Evolutionary conservation across 1,284 basidiomycete genomes (phyloP), one percentile per base, ranked within the genome.

Genomic region (Ustilago esculenta): DNA sequence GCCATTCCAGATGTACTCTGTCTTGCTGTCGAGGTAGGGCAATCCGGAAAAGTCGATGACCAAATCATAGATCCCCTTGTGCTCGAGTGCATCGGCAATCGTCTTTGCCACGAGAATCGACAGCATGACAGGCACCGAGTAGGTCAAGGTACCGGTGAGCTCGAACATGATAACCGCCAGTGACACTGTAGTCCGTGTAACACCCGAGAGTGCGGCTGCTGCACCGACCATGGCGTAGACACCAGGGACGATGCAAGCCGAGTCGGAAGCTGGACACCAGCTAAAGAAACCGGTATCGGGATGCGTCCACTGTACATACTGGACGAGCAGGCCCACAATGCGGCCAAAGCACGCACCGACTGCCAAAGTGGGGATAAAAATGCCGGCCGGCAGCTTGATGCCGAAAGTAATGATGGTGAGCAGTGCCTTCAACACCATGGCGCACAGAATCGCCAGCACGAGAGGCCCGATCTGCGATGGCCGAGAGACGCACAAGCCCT

Each of bases 101-200:
- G 94, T 94, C 85, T 97, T 97, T 24, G 94, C 94, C 7, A 94
- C 90, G 25, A 98, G 86, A 5, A 98, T 84, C 7, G 82, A 82
- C 24, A 98, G 82, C 91, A 97, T 97, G 68, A 97, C 89, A 1
- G 95, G 95, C 0, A 95, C 90, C n/a, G 88, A 90, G 82, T 98
- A 97, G 4, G 92, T 94, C 66, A 98, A 84, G 1, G 92, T 94
- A 65, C 93, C 91, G 23, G 94, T 98, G 42, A 98, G 86, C 82
- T 98, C 95, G 77, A 97, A 92, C 87, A 97, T 93, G 83, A 98
- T 98, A 49, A 98, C 94, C 2, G 92, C 94, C 45, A 97, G 86
- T 2, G 92, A 94, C 9, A 97, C 92, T 0, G 92, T 93, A 14
- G 91, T 92, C 32, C 91, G 86, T 79, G 81, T 92, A 85, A 57